Evolutionary conservation across 2,329 filamentous ascomycete genomes (phyloP).

Genomic region (Botrytis fragariae): DNA sequence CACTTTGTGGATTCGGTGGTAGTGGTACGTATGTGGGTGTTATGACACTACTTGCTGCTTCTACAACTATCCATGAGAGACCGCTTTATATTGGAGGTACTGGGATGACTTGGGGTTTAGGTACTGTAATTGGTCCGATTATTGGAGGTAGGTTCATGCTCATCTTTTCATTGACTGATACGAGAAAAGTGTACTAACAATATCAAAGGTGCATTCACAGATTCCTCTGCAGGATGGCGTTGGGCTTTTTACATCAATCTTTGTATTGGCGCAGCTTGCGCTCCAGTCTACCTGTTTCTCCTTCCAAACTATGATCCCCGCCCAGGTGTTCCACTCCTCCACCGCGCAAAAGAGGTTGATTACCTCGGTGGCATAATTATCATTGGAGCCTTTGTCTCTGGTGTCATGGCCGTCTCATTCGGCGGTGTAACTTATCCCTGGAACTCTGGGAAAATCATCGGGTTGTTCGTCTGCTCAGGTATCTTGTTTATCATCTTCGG

Average conservation of each 20-base stretch:
- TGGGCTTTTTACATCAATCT: conserved; percentile 15
- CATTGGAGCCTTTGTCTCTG: conserved; percentile 37
- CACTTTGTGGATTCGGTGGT: conserved; percentile 46
- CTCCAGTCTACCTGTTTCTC: conserved; percentile 44
- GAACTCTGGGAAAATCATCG: conserved; percentile 33
- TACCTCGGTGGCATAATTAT: conserved; percentile 36
- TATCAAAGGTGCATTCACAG: background rate
- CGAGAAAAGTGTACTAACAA: background rate
- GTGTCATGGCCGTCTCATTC: conserved; percentile 40
- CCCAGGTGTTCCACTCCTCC: conserved; percentile 29
- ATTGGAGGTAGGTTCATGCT: background rate
- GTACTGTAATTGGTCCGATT: background rate
- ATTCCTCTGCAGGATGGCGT: background rate
- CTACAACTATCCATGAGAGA: conserved; percentile 39
- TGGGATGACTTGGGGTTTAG: background rate
- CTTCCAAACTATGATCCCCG: conserved; percentile 43
- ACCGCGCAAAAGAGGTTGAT: conserved; percentile 33
- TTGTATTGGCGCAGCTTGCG: conserved; percentile 20
- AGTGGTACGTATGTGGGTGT: conserved; percentile 47
- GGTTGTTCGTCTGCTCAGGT: conserved; percentile 45
- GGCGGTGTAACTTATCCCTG: conserved; percentile 38
- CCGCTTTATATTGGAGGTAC: conserved; percentile 29
- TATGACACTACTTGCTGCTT: conserved; percentile 45
- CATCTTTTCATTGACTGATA: background rate
- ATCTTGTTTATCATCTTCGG: conserved; percentile 36